Percentiles rank a stretch among this genome's conserved stretches.
These are phyloP conservation scores for Cutaneotrichosporon dermatis DNA, from an alignment of 1,284 basidiomycete species.

Conservation along the genomic window DNA sequence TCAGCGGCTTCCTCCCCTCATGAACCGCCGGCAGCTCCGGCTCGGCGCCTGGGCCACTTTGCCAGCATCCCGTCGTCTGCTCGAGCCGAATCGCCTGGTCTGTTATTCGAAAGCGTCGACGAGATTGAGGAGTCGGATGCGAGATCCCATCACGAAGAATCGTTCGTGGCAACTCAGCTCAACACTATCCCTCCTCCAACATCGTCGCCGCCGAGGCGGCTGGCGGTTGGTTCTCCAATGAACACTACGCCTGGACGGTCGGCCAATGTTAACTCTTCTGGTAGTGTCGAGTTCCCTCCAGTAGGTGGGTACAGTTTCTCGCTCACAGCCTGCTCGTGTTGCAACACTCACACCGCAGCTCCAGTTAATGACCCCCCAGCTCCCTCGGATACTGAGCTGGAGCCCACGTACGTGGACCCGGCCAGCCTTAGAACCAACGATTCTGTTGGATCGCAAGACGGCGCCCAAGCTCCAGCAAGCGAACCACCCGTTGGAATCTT, in stretches of 20 bases:
- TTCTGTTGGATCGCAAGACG: neutral
- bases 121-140: too few relatives aligned
- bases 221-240: too few relatives aligned
- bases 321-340: too few relatives aligned
- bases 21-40: too few relatives aligned
- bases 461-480: neutral
- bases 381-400: neutral
- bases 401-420: neutral
- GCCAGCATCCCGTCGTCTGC: neutral
- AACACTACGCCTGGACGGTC: too few relatives aligned
- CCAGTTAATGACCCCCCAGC: neutral
- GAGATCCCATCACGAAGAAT: neutral
- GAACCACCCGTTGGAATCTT: neutral
- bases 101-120: too few relatives aligned
- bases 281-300: too few relatives aligned
- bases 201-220: neutral
- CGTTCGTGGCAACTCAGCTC: conserved; percentile 5
- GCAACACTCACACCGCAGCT: too few relatives aligned
- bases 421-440: neutral
- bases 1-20: neutral
- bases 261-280: too few relatives aligned
- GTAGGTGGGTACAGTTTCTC: too few relatives aligned
- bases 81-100: too few relatives aligned
- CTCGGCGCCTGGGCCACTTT: neutral
- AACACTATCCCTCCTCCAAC: neutral